Percentiles rank a stretch among this genome's conserved stretches.
Evolutionary conservation across 768 basidiomycete genomes (phyloP).

Genomic region (Daedaleopsis nitida): DNA sequence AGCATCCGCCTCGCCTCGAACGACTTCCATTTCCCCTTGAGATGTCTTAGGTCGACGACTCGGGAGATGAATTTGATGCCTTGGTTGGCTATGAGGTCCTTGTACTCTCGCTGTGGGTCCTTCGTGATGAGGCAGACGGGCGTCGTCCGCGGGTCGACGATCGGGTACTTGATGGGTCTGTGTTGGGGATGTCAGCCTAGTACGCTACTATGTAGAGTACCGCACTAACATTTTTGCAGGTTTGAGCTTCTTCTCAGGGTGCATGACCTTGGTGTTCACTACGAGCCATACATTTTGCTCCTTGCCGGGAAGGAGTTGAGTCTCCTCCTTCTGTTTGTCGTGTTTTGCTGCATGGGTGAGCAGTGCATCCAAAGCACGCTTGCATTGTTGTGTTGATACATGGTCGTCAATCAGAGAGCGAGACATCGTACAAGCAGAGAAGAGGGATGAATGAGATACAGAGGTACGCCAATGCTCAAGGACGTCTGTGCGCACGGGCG

Average conservation of each 20-base stretch:
- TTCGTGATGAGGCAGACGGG: conserved; percentile 91
- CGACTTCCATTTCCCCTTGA: conserved; percentile 91
- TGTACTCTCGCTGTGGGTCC: conserved; percentile 95
- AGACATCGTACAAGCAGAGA: conserved; percentile 3
- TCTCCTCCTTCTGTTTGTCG: conserved; percentile 66
- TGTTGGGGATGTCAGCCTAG: neutral
- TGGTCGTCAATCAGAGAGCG: conserved; percentile 60
- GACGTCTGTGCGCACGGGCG: neutral
- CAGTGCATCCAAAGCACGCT: conserved; percentile 79
- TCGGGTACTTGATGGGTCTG: conserved; percentile 77
- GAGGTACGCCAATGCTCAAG: neutral
- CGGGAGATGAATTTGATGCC: conserved; percentile 88
- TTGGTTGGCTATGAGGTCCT: conserved; percentile 80
- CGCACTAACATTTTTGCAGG: conserved; percentile 81
- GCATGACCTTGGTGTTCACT: conserved; percentile 82
- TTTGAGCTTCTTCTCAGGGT: conserved; percentile 73
- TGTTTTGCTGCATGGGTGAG: conserved; percentile 68
- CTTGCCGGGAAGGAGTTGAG: conserved; percentile 71
- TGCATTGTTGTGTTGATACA: conserved; percentile 73
- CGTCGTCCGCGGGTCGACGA: conserved; percentile 81
- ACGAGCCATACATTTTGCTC: conserved; percentile 91
- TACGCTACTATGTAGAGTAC: neutral
- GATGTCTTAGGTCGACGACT: conserved; percentile 88
- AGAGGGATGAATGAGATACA: neutral
- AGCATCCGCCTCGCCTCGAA: conserved; percentile 83